Evolutionary conservation across 768 basidiomycete genomes (phyloP), one percentile per base, ranked within the genome.

Genomic region (Neoboletus magnificus): DNA sequence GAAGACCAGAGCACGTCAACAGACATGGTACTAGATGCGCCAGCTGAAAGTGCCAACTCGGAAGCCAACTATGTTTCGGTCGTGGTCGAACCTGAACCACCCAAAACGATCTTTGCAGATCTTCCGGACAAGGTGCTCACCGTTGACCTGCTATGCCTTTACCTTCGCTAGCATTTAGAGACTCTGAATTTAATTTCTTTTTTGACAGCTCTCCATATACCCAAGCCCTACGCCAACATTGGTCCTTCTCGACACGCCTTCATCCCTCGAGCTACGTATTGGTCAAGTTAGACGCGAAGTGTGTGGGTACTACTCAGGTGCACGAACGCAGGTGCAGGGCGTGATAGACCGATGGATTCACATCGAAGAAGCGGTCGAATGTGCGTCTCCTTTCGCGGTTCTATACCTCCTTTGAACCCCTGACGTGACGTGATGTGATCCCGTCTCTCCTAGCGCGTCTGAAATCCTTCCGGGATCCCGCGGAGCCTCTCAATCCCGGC

Each of bases 401-500:
- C n/a, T n/a, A n/a, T n/a, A n/a, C n/a, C n/a, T n/a, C 10, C 4
- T 52, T 4, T 8, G 7, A 41, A 1, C 5, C 18, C 11, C n/a
- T 30, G 30, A 25, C 33, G 12, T 18, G 36, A 50, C 2, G 29
- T 32, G 15, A 22, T 5, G 4, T 27, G 10, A 43, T 39, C 27
- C 45, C 10, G 4, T 35, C 10, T 22, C 3, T 5, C 42, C 22
- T 67, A 96, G 94, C 77, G 56, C 86, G 92, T 59, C 76, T 98
- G 32, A 93, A 93, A 70, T 82, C 87, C 7, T 82, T 98, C 62
- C 74, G 93, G 15, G 86, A 91, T 0, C 80, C 85, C 0, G 78
- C 87, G 50, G 96, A 98, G 73, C 77, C 86, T 1, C 82, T 97
- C 29, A 93, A 87, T 11, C 95, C 95, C 1, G 92, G 90, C n/a